Base-by-base conservation (phyloP, 306 rosid species). In the Purshia tridentata region DNA sequence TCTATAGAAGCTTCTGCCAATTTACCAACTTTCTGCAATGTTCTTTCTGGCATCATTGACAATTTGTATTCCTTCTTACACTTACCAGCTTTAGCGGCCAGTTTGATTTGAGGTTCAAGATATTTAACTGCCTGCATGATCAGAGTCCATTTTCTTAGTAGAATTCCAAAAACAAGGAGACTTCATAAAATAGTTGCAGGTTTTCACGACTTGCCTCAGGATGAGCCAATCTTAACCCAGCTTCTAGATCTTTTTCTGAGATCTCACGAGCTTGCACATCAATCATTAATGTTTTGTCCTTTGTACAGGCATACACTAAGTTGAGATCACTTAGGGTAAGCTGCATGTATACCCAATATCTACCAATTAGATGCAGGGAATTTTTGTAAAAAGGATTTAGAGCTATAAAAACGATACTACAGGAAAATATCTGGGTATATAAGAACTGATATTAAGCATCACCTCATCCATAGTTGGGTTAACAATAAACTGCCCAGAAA, bases 401-500 rank as follows among this genome's bases (percentile, higher is more conserved):
- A 75, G 45, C 59, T 70, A 45, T 8, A 72, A 53, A 66, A 73
- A 74, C 16, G 50, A 68, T 2, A 35, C 19, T 9, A 51, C 10
- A 12, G 37, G 8, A 56, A 5, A n/a, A 72, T 29, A 22, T 67
- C 16, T 29, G 41, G 51, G n/a, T 20, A 42, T 6, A 53, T 10
- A 65, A 55, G 16, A 39, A 71, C 20, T 47, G 65, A 76, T 22
- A 42, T 50, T 47, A 55, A 76, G 76, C 75, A 59, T 72, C 74
- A 94, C 99, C 93, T 94, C 97, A 62, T 89, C 92, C 95, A 87
- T 86, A 45, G 96, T 89, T 73, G 99, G 99, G 77, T 94, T 94
- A 63, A 94, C 81, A 14, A 94, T 67, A 85, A 91, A 94, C 82
- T 87, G 62, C 37, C 97, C 97, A 13, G 76, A 69, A 73, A 91